Evolutionary conservation across 805 yeast genomes (phyloP), one percentile per base, ranked within the genome.

Genomic region (Yarrowia keelungensis): DNA sequence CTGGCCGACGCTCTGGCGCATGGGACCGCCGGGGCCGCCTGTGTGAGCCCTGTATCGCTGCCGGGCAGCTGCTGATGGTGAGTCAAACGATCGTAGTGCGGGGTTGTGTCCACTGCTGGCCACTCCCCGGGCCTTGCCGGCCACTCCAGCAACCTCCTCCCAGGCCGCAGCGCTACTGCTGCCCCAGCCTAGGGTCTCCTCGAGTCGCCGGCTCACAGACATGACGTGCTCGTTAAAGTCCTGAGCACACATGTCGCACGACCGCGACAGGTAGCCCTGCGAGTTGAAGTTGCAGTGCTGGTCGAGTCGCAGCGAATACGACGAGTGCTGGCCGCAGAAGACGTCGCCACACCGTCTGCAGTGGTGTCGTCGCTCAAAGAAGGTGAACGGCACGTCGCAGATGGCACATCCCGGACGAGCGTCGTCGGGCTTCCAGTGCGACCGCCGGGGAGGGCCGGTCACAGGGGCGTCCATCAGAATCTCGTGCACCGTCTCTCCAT

Each of bases 291-390:
- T 75, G 69, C 79, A 75, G 64, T 73, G 70, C 67, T 76, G 73
- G 86, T 43, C 95, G 86, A 78, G 85, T 76, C 74, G 83, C 80
- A 75, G 87, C 81, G 75, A 86, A 81, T 78, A 87, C 82, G 71
- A 85, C 76, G 79, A 83, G 77, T 91, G 93, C 70, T 84, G 86
- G 42, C 86, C 85, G 77, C 97, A 90, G 74, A 86, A 90, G 22
- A 90, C 85, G 49, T 89, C 91, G 45, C 97, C 97, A 77, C 97
- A 90, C 75, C 88, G 88, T 67, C 97, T 84, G 76, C 97, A 90
- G 79, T 90, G 97, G 75, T 90, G 97, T 71, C 88, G 83, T 73
- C 93, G 85, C 76, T 85, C 97, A 81, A 87, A 89, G 73, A 88
- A 87, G 45, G 92, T 88, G 79, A 94, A 93, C 16, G 81, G 75